A percentile compares a stretch with the other conserved stretches of the same genome.
phyloP scores from a whole-genome alignment of 371 early-diverging fungal species.

The Lichtheimia hyalospora region DNA sequence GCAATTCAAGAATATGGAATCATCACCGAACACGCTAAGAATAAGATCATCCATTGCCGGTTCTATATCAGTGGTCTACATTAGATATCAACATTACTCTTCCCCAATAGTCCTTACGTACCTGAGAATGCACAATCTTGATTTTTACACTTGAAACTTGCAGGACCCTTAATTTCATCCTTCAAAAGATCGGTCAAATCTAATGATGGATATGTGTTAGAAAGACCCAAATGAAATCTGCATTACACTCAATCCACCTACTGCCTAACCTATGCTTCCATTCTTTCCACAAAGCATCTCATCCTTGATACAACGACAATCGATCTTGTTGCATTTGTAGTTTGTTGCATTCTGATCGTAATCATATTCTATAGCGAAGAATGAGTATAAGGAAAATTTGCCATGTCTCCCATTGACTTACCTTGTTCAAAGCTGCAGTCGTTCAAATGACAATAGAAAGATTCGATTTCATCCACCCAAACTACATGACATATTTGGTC shows the following conservation, averaged over 20 bases:
- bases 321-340: slow-evolving; percentile 65
- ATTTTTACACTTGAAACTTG: slow-evolving; percentile 63
- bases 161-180: slow-evolving; percentile 78
- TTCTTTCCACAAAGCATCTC: slow-evolving; percentile 82
- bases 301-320: slow-evolving; percentile 75
- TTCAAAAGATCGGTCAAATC: slow-evolving; percentile 71
- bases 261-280: slow-evolving; percentile 61
- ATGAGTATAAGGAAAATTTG: too few species aligned
- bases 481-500: slow-evolving; percentile 31
- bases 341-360: slow-evolving; percentile 53
- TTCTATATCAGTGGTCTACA: slow-evolving; percentile 32
- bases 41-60: slow-evolving; percentile 75
- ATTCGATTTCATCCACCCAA: slow-evolving; percentile 78
- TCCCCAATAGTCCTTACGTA: slow-evolving; percentile 9
- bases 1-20: slow-evolving; percentile 70
- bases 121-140: slow-evolving; percentile 67
- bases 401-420: slow-evolving; percentile 8
- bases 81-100: not conserved
- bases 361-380: slow-evolving; percentile 29
- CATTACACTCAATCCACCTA: not conserved
- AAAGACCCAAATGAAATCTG: too few species aligned
- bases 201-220: slow-evolving; percentile 5
- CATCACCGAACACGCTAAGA: slow-evolving; percentile 71
- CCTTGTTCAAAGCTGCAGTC: slow-evolving; percentile 62
- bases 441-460: slow-evolving; percentile 75